Base-by-base conservation (phyloP, 768 basidiomycete species). In the Agrocybe pediades region DNA sequence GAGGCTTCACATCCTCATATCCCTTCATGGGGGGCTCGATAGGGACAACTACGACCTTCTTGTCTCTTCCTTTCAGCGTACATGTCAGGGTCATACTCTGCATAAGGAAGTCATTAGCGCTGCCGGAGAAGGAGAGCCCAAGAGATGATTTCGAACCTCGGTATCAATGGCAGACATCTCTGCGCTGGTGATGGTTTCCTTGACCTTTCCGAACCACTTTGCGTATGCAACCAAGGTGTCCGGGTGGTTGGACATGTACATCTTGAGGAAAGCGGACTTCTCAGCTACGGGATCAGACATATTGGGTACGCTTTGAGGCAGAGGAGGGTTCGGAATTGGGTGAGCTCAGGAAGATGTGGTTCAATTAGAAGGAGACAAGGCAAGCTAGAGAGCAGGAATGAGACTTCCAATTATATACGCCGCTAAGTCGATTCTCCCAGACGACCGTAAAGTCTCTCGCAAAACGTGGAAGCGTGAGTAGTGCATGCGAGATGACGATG, bases 201-300 rank as follows among this genome's bases (percentile, higher is more conserved):
- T 61, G 9, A 90, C 77, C 57, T 86, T 84, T 8, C 87, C 89
- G 61, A 78, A 90, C 77, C 87, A 82, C 58, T 86, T 88, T 39
- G 87, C 88, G 60, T 92, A 94, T 2, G 88, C 88, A 29, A 93
- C 88, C 59, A 93, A 74, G 1, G 91, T 92, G 64, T 92, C 90
- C 0, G 88, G 88, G 62, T 92, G 92, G 56, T 74, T 84, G 25
- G 81, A 86, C 91, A 92, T 93, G 74, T 93, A 94, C 82, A 84
- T 88, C 66, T 82, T 81, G 40, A 93, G 76, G 65, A 91, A 94
- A 1, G 73, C 75, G 17, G 90, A 90, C 61, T 87, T 88, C 9
- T 83, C 83, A 11, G 87, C 86, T 0, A 92, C 88, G 8, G 88
- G 81, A 64, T 92, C 90, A 6, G 81, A 60, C 85, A 87, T 86